Evolutionary conservation across 441 rosid genomes (phyloP).

Genomic region (Isatis lusitanica): DNA sequence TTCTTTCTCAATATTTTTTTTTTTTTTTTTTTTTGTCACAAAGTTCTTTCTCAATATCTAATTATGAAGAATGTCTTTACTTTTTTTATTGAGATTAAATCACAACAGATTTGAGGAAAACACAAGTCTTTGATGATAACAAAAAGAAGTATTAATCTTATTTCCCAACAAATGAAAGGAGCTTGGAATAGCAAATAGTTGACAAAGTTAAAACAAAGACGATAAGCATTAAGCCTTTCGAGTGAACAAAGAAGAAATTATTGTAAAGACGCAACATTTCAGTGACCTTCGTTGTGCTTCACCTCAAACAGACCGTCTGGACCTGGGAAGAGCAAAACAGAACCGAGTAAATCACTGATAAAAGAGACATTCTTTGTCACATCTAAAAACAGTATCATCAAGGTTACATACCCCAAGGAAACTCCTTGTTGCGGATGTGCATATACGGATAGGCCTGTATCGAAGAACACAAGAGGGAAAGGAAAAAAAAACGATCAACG

Average conservation of each 20-base stretch:
- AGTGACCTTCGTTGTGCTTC: constrained; percentile 58
- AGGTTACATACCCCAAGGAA: constrained; percentile 84
- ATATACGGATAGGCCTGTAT: constrained; percentile 72
- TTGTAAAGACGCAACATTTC: not conserved
- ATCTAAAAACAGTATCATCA: not conserved
- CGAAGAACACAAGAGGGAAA: not conserved
- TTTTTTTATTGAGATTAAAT: constrained; percentile 3
- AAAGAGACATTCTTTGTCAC: not conserved
- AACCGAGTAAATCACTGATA: not conserved
- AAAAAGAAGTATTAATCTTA: constrained; percentile 20
- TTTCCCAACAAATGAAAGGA: constrained; percentile 7
- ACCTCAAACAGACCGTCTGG: constrained; percentile 89
- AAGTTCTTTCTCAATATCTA: not conserved
- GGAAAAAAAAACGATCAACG: not conserved
- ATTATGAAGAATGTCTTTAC: not conserved
- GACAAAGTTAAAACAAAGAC: constrained; percentile 9
- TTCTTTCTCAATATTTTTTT: no score
- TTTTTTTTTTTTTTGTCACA: no score
- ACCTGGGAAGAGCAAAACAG: constrained; percentile 51
- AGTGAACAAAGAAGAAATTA: constrained; percentile 6
- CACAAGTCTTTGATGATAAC: not conserved
- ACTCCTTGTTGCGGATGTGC: constrained; percentile 96
- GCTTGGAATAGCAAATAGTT: not conserved
- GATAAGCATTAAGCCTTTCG: not conserved
- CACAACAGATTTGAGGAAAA: not conserved